These are phyloP conservation scores for Millerozyma acaciae DNA, from an alignment of 805 yeast species.

Conservation along the genomic window DNA sequence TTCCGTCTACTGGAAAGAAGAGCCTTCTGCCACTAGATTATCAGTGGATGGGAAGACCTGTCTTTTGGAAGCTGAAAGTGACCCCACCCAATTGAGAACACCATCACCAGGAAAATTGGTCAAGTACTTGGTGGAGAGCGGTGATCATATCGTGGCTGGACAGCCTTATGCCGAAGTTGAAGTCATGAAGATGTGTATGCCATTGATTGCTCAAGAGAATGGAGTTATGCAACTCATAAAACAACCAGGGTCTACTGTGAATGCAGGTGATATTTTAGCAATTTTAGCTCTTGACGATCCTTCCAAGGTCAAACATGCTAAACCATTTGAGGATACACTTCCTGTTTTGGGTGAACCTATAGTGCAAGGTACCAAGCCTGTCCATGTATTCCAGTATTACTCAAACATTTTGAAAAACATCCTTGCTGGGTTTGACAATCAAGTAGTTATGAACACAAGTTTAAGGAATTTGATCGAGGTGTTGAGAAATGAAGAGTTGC, in stretches of 20 bases:
- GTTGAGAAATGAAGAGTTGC: conserved; percentile 75
- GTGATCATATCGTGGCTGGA: conserved; percentile 88
- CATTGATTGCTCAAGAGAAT: conserved; percentile 86
- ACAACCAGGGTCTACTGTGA: conserved; percentile 97
- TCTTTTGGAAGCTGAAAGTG: conserved; percentile 89
- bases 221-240: conserved; percentile 90
- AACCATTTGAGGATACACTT: conserved; percentile 90
- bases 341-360: conserved; percentile 85
- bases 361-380: conserved; percentile 79
- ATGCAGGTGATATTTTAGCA: conserved; percentile 96
- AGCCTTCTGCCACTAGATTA: conserved; percentile 89
- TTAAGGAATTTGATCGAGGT: conserved; percentile 68
- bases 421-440: conserved; percentile 90
- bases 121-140: conserved; percentile 87
- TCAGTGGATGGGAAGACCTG: conserved; percentile 96
- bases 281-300: conserved; percentile 95
- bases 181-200: conserved; percentile 99
- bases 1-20: conserved; percentile 96
- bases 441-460: conserved; percentile 85
- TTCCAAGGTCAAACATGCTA: conserved; percentile 93
- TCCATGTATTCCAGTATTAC: conserved; percentile 62
- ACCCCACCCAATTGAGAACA: conserved; percentile 96
- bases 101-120: conserved; percentile 99
- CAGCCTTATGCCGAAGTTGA: conserved; percentile 98
- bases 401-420: conserved; percentile 69